Base-by-base conservation (phyloP, 345 rosid species). In the Clausena lansium region DNA sequence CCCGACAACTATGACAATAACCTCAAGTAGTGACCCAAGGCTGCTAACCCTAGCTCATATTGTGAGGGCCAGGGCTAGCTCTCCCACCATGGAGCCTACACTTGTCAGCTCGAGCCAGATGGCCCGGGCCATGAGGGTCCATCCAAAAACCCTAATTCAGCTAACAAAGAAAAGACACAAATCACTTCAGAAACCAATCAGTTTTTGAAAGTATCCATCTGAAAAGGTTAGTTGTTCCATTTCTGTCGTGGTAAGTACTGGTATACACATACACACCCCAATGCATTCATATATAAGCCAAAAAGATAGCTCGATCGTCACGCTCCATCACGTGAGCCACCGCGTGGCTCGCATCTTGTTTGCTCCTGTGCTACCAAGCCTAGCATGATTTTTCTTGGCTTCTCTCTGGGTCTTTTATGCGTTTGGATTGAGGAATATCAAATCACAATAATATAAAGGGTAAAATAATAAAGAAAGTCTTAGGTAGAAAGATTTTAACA, bases 281-380 rank as follows among this genome's bases (percentile, higher is more conserved):
- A 1, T 2, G 30, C 57, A 17, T 17, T 15, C 57, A 52, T 52
- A 52, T 52, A 5, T 52, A 52, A 52, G 57, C 57, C 57, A 52
- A 52, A 52, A 52, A 52, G 22, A 52, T 45, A 52, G 57, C 57
- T 52, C 57, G 19, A 52, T 52, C 57, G 22, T 52, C 20, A n/a
- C 55, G 75, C 45, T 71, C 63, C 63, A 58, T 71, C 75, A 71
- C 63, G 47, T 55, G 63, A 41, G 24, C 47, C 63, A 33, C 63
- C 63, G 11, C 47, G 39, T n/a, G 63, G 63, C 63, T 71, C 63
- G 45, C 39, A 35, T n/a, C 47, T n/a, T 55, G 74, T 70, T 65
- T 38, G 45, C 45, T 65, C 6, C 9, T 33, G 1, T 65, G 52
- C 28, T n/a, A n/a, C n/a, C n/a, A n/a, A n/a, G n/a, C n/a, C n/a